phyloP scores from a whole-genome alignment of 1,284 basidiomycete genomes.

The Neotropicomus parvogracilis region DNA sequence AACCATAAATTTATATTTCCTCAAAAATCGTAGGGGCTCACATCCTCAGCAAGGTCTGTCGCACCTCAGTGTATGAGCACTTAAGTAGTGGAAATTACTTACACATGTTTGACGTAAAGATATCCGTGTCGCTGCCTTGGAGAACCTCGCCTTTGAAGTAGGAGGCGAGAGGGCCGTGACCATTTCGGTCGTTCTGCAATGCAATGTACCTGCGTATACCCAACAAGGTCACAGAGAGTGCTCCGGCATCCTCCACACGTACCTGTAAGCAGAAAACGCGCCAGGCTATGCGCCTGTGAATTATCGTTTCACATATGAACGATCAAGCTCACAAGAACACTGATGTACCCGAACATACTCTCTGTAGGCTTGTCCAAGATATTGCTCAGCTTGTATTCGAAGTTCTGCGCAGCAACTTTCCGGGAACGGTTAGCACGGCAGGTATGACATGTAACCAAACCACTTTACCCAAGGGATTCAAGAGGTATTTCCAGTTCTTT shows the following conservation, averaged over 20 bases:
- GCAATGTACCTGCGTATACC: conserved; percentile 66
- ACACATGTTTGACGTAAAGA: conserved; percentile 95
- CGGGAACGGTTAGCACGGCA: conserved; percentile 9
- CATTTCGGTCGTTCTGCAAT: conserved; percentile 82
- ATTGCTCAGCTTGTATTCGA: conserved; percentile 90
- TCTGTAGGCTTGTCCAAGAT: conserved; percentile 96
- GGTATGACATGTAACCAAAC: not conserved
- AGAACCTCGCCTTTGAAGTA: conserved; percentile 98
- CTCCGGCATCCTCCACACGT: conserved; percentile 1
- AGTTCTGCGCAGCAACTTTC: conserved; percentile 90
- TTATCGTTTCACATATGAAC: not conserved
- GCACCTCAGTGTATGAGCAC: conserved; percentile 8
- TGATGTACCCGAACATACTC: conserved; percentile 90
- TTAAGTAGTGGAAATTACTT: conserved; percentile 29
- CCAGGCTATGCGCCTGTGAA: conserved; percentile 61
- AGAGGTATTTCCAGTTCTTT: conserved; percentile 73
- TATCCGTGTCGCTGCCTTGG: conserved; percentile 87
- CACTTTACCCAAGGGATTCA: conserved; percentile 78
- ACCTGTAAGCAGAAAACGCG: conserved; percentile 89
- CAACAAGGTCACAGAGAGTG: not conserved
- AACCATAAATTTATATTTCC: conserved; percentile 8
- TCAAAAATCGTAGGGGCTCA: conserved; percentile 36
- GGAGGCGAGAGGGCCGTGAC: conserved; percentile 84
- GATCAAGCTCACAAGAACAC: conserved; percentile 56
- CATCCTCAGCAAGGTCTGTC: conserved; percentile 81